These are phyloP conservation scores for Beverwykella pulmonaria DNA, from an alignment of 495 filamentous ascomycete species.

Conservation along the genomic window DNA sequence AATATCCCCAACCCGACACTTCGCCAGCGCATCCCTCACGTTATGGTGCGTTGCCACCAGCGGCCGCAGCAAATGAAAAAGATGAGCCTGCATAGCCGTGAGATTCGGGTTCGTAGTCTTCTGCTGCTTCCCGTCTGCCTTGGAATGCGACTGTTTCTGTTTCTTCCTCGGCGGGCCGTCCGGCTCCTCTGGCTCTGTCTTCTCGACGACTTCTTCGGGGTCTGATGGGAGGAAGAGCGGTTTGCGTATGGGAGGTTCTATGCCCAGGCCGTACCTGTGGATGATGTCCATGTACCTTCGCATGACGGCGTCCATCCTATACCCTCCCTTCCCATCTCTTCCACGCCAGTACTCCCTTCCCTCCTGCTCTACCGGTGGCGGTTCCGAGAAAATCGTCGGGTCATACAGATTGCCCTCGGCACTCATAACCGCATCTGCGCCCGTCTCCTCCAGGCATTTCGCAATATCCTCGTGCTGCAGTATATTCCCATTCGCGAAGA, in stretches of 20 bases:
- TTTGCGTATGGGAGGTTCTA: conserved; percentile 61
- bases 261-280: conserved; percentile 69
- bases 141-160: conserved; percentile 58
- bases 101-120: conserved; percentile 67
- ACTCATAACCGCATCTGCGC: conserved; percentile 91
- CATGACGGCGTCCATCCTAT: conserved; percentile 83
- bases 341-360: conserved; percentile 83
- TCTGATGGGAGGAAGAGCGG: conserved; percentile 78
- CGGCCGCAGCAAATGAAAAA: conserved; percentile 87
- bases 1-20: conserved; percentile 65
- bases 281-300: conserved; percentile 89
- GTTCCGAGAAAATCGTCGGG: conserved; percentile 77
- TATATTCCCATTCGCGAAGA: conserved; percentile 97
- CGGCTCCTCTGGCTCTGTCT: conserved; percentile 16
- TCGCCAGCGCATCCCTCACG: conserved; percentile 79
- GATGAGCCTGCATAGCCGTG: conserved; percentile 82
- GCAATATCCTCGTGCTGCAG: conserved; percentile 81
- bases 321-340: conserved; percentile 78
- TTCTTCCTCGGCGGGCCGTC: conserved; percentile 61
- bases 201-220: conserved; percentile 27
- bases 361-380: conserved; percentile 64
- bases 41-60: conserved; percentile 75
- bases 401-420: conserved; percentile 93
- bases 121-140: conserved; percentile 49
- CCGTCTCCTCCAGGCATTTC: conserved; percentile 77